Evolutionary conservation across 495 filamentous ascomycete genomes (phyloP), one percentile per base, ranked within the genome.

Genomic region (Aspergillus leporis): DNA sequence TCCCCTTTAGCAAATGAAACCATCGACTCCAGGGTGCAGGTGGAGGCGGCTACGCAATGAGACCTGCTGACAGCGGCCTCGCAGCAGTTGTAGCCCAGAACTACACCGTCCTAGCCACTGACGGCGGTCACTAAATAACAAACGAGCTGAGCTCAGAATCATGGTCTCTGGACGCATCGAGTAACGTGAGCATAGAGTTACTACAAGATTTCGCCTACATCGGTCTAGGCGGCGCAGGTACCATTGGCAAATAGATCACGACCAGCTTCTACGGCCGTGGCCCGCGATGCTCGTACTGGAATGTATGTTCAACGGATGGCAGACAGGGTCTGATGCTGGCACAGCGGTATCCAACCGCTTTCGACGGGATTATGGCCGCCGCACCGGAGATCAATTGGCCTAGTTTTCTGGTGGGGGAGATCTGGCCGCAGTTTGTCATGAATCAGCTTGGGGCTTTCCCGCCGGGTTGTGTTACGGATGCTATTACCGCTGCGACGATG

Each of bases 361-460:
- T 83, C 60, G 83, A 90, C 61, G 87, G 87, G n/a, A 83, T 85
- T 16, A 63, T 88, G n/a, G 78, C 80, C 18, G 81, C 78, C 6
- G 78, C 82, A 18, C 80, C 73, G 14, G 66, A 71, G 38, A 58
- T 72, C 25, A 75, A 71, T 53, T 80, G 74, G 65, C 70, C 70
- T 19, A 73, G 72, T 23, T 63, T 81, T 8, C 41, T 57, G 0
- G 25, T 61, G 3, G 56, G 58, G 4, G 55, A 51, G n/a, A 62
- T 53, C 43, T 70, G 61, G 61, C 46, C 68, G 1, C 58, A 60
- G 40, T 53, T 67, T 23, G 36, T 63, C 18, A 65, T 65, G 62
- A 55, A 22, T 61, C 55, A 28, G 71, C 70, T 25, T 7, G 67
- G 59, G 22, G 21, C 65, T 76, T 71, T 8, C 68, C 70, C 18